Conservation (phyloP, 208 protist genomes). For the Trypanosoma vivax region DNA sequence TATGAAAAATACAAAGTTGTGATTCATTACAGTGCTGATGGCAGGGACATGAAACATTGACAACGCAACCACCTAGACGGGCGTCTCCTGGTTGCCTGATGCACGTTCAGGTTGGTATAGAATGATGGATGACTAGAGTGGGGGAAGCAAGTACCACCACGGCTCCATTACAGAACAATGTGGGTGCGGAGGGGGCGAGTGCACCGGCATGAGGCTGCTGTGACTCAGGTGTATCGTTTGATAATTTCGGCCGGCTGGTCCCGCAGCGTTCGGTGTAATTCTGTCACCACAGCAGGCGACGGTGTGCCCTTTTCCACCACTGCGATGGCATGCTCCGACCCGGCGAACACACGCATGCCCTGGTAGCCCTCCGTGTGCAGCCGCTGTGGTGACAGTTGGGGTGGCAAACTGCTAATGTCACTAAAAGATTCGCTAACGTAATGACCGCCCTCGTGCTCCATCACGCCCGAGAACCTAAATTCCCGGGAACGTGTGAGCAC, state of each 20-base stretch:
- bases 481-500: constrained; percentile 41
- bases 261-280: constrained; percentile 25
- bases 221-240: not conserved
- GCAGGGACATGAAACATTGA: no score
- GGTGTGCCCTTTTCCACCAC: constrained; percentile 42
- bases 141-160: no score
- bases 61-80: no score
- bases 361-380: constrained; percentile 27
- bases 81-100: no score
- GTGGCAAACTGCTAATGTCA: constrained; percentile 48
- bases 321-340: constrained; percentile 57
- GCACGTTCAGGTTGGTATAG: no score
- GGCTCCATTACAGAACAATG: no score
- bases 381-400: constrained; percentile 21
- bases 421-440: constrained; percentile 40
- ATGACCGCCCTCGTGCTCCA: constrained; percentile 40
- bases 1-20: no score
- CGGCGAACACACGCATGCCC: constrained; percentile 47
- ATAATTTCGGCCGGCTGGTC: constrained; percentile 38
- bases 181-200: no score
- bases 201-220: no score
- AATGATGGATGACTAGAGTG: no score
- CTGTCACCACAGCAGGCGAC: constrained; percentile 15
- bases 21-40: no score
- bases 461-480: constrained; percentile 47